phyloP scores from a whole-genome alignment of 139 green algal genomes.

The Chlorella sp. region DNA sequence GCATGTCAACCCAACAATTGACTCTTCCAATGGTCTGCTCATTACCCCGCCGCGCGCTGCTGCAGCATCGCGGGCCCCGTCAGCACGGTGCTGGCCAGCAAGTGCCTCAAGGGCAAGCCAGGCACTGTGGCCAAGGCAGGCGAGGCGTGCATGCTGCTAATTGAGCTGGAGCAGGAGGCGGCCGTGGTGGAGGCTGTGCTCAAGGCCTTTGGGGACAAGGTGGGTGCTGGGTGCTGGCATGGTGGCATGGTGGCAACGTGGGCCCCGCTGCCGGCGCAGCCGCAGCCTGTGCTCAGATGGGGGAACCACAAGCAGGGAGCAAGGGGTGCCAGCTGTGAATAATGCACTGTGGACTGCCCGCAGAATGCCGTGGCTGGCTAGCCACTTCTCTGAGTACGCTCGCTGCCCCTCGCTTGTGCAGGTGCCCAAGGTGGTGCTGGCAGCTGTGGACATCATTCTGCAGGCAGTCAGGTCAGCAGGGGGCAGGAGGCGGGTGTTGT shows the following conservation, averaged over 20 bases:
- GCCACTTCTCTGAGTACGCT: no score
- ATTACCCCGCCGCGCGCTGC: background rate
- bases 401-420: no score
- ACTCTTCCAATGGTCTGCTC: background rate
- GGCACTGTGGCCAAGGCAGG: conserved; percentile 74
- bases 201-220: conserved; percentile 84
- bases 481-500: background rate
- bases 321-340: no score
- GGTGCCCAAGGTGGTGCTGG: conserved; percentile 88
- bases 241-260: no score
- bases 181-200: conserved; percentile 63
- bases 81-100: conserved; percentile 71
- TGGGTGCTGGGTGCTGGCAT: no score
- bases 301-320: no score
- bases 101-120: conserved; percentile 85
- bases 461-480: conserved; percentile 60
- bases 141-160: conserved; percentile 76
- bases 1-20: background rate
- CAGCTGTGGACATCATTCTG: conserved; percentile 74
- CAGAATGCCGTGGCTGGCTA: no score
- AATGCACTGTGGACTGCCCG: no score
- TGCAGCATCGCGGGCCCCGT: conserved; percentile 69
- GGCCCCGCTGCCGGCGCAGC: no score
- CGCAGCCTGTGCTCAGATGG: no score
- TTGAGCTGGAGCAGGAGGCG: conserved; percentile 84